A percentile compares a stretch with the other conserved stretches of the same genome.
Evolutionary conservation across 2,329 filamentous ascomycete species (phyloP).

Genomic region (Ophioceras dolichostomum): DNA sequence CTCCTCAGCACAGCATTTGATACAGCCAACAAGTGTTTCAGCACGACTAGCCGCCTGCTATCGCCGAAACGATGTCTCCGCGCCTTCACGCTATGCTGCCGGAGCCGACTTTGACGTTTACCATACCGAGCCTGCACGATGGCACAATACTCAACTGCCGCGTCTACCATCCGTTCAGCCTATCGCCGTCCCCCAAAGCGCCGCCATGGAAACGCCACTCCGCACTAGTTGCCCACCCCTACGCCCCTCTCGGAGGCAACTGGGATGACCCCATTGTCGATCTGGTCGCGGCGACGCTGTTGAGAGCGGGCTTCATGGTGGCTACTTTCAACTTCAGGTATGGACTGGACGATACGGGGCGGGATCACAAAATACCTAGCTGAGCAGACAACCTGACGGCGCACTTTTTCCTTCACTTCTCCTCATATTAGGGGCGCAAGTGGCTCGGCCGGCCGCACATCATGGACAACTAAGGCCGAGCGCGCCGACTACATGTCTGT

Average conservation of each 20-base stretch:
- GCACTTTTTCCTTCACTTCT: no score
- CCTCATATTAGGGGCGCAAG: conserved; percentile 79
- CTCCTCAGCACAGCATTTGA: no score
- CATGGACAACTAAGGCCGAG: conserved; percentile 78
- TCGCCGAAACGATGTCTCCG: no score
- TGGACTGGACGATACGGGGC: conserved; percentile 4
- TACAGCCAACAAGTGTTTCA: no score
- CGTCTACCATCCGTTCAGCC: conserved; percentile 57
- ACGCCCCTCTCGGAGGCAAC: conserved; percentile 74
- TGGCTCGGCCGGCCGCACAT: conserved; percentile 63
- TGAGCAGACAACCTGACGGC: no score
- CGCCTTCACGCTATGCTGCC: conserved; percentile 47
- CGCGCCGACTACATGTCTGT: conserved; percentile 72
- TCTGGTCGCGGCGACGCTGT: conserved; percentile 48
- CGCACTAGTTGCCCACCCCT: conserved; percentile 75
- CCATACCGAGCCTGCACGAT: conserved; percentile 77
- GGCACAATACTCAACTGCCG: conserved; percentile 65
- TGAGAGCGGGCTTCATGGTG: conserved; percentile 63
- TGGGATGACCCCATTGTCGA: conserved; percentile 74
- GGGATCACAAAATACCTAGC: conserved; percentile 1
- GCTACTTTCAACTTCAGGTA: conserved; percentile 90
- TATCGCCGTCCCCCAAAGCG: conserved; percentile 18
- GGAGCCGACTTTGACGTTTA: conserved; percentile 51
- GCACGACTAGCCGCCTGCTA: no score
- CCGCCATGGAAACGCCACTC: conserved; percentile 34